Evolutionary conservation across 2,329 filamentous ascomycete genomes (phyloP).

Genomic region (Escovopsis weberi): DNA sequence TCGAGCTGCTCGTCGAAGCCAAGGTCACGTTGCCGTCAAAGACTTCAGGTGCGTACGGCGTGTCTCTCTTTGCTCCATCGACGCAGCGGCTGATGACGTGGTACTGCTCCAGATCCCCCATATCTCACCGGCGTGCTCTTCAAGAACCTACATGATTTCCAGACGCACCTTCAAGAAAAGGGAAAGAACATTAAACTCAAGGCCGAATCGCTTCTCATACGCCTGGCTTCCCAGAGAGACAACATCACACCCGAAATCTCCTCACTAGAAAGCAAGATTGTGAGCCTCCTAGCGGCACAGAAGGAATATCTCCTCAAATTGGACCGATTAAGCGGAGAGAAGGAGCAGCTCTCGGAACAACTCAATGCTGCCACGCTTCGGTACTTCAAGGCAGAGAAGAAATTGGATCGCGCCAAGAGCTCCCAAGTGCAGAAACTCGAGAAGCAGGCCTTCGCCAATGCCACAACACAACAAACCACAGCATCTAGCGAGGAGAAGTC

Average conservation of each 20-base stretch:
- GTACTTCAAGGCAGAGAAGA: constrained; percentile 92
- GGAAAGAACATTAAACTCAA: constrained; percentile 62
- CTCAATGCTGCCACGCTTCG: constrained; percentile 78
- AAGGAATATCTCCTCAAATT: constrained; percentile 68
- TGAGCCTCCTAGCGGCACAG: constrained; percentile 61
- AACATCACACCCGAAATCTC: constrained; percentile 51
- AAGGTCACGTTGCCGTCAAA: constrained; percentile 18
- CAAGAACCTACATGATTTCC: constrained; percentile 56
- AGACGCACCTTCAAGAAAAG: constrained; percentile 64
- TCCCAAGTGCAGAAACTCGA: constrained; percentile 83
- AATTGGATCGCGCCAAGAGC: constrained; percentile 79
- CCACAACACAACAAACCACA: constrained; percentile 30
- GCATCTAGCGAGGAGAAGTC: constrained; percentile 30
- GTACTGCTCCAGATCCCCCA: constrained; percentile 27
- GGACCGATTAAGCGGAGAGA: constrained; percentile 61
- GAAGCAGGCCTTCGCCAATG: constrained; percentile 67
- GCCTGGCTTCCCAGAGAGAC: constrained; percentile 35
- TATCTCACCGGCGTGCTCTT: constrained; percentile 47
- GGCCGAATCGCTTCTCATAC: constrained; percentile 53
- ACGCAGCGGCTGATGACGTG: background rate
- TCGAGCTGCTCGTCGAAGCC: constrained; percentile 43
- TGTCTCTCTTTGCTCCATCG: background rate
- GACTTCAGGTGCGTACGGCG: constrained; percentile 4
- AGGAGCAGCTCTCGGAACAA: constrained; percentile 72
- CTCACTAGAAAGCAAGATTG: constrained; percentile 61